phyloP scores from a whole-genome alignment of 139 green algal genomes.

The Medakamo hakoo region DNA sequence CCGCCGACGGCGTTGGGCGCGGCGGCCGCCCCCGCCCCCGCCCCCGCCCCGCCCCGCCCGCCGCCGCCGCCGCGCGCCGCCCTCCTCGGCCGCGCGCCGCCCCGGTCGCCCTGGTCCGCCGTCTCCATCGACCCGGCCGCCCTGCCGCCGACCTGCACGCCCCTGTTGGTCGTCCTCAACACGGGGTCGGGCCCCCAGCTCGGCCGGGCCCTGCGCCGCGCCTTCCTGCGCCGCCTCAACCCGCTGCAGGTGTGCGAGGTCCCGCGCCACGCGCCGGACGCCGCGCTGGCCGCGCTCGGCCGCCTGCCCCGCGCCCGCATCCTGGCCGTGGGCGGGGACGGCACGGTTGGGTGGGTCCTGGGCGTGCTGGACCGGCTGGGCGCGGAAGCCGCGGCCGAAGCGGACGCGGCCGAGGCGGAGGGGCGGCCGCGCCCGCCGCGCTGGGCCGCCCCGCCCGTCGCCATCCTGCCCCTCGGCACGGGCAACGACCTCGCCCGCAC shows the following conservation, averaged over 20 bases:
- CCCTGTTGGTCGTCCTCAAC: slow-evolving; percentile 61
- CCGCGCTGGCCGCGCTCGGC: slow-evolving; percentile 46
- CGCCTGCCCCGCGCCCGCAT: slow-evolving; percentile 35
- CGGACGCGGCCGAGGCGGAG: neutral
- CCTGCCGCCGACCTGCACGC: slow-evolving; percentile 16
- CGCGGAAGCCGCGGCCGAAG: neutral
- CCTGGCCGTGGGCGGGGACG: slow-evolving; percentile 64
- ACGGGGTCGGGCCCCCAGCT: slow-evolving; percentile 51
- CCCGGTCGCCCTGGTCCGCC: slow-evolving; percentile 7
- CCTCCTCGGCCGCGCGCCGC: slow-evolving; percentile 11
- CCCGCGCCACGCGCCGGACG: slow-evolving; percentile 35
- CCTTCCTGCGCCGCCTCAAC: slow-evolving; percentile 63
- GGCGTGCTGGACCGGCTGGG: slow-evolving; percentile 23
- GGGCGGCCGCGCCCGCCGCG: neutral
- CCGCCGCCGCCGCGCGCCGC: slow-evolving; percentile 1
- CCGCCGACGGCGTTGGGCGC: neutral
- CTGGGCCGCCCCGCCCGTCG: slow-evolving; percentile 44
- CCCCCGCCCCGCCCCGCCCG: no score
- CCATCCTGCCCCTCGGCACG: slow-evolving; percentile 63
- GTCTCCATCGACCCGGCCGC: slow-evolving; percentile 6
- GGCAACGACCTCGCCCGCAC: slow-evolving; percentile 76
- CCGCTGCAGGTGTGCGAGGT: slow-evolving; percentile 63
- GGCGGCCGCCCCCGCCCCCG: no score
- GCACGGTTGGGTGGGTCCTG: slow-evolving; percentile 60
- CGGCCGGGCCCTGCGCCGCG: slow-evolving; percentile 23